These are phyloP conservation scores for Daldinia sp. DNA, from an alignment of 2,329 filamentous ascomycete species.

Conservation along the genomic window DNA sequence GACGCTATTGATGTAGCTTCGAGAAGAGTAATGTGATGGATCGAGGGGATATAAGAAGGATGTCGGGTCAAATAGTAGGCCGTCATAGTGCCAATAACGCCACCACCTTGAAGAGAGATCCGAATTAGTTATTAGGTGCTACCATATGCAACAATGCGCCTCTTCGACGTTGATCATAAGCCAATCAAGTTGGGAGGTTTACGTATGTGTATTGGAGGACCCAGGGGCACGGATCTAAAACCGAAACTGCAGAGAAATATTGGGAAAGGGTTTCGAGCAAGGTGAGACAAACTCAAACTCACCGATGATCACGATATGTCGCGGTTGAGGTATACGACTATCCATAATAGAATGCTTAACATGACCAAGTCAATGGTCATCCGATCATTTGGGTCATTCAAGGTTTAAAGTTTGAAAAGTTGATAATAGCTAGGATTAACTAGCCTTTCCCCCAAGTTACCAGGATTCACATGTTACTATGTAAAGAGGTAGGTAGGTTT, in stretches of 20 bases:
- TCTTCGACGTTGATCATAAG: conserved; percentile 16
- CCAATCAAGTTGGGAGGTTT: conserved; percentile 4
- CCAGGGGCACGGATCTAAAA: conserved; percentile 1
- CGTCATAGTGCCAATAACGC: conserved; percentile 90
- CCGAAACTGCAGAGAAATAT: neutral
- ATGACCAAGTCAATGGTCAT: conserved; percentile 35
- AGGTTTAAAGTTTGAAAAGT: conserved; percentile 4
- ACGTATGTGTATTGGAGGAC: neutral
- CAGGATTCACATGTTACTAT: conserved; percentile 30
- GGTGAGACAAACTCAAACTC: conserved; percentile 17
- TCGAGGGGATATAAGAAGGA: conserved; percentile 76
- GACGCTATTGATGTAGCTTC: conserved; percentile 87
- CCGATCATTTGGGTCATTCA: neutral
- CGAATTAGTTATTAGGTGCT: conserved; percentile 27
- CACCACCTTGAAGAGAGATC: conserved; percentile 68
- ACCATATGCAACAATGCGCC: conserved; percentile 5
- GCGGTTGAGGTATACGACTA: conserved; percentile 44
- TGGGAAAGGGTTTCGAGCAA: neutral
- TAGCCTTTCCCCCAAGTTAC: conserved; percentile 2
- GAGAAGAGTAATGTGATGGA: conserved; percentile 83
- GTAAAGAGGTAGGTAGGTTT: too few relatives aligned
- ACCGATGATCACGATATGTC: conserved; percentile 48
- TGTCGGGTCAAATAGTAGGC: conserved; percentile 93
- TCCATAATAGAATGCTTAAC: conserved; percentile 43
- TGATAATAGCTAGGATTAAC: conserved; percentile 15